phyloP scores from a whole-genome alignment of 805 yeast species.

The Pichia deserticola region DNA sequence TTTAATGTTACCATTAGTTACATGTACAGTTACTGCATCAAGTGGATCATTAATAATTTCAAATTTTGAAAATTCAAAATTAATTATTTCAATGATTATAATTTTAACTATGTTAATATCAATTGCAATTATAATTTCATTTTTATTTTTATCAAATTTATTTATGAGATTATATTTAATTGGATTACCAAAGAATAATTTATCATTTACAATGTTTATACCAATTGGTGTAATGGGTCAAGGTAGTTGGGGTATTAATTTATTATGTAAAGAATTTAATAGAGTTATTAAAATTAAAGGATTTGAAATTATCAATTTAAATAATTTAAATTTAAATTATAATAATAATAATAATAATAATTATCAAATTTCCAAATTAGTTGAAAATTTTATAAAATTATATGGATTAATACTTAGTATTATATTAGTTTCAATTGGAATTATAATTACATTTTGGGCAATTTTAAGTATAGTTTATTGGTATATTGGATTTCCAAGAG shows the following conservation, averaged over 20 bases:
- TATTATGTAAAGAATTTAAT: conserved; percentile 16
- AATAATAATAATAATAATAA: background rate
- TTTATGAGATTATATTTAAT: conserved; percentile 50
- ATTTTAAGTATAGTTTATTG: conserved; percentile 9
- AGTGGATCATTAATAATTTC: conserved; percentile 52
- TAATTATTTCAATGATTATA: conserved; percentile 40
- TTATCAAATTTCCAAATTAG: background rate
- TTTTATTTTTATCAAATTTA: conserved; percentile 46
- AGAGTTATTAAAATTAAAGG: conserved; percentile 7
- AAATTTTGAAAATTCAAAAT: conserved; percentile 21
- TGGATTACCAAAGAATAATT: conserved; percentile 49
- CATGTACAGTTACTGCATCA: conserved; percentile 69
- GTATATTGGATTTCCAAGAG: conserved; percentile 13
- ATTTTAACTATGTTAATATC: conserved; percentile 58
- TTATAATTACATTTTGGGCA: conserved; percentile 32
- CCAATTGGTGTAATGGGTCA: conserved; percentile 86
- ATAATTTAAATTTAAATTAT: too few relatives aligned
- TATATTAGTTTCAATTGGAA: conserved; percentile 26
- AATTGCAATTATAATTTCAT: conserved; percentile 40
- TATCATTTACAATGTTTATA: conserved; percentile 60
- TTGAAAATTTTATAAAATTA: conserved; percentile 1
- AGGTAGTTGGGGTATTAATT: conserved; percentile 61
- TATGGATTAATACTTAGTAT: conserved; percentile 18
- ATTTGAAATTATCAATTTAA: conserved; percentile 3
- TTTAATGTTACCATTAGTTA: conserved; percentile 66